Base-by-base conservation (phyloP, 2,329 filamentous ascomycete species). In the Cladophialophora exuberans region DNA sequence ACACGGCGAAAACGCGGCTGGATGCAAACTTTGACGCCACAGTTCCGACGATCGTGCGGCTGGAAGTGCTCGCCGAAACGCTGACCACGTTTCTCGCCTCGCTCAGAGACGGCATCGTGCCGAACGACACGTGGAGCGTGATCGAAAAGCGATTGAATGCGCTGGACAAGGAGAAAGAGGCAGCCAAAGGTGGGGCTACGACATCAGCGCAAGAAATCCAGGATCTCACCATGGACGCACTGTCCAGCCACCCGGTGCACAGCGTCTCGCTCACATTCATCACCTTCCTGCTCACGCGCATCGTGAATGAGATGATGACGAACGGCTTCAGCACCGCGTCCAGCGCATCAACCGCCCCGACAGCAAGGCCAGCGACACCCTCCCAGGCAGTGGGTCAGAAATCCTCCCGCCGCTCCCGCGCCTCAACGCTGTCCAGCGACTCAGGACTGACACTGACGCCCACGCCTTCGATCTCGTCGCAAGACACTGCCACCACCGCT, bases 231-330 rank as follows among this genome's bases (percentile, higher is more conserved):
- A 82, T 96, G 4, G 92, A 97, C 62, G 80, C 87, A 2, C 79
- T 97, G 2, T 82, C 87, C 0, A 76, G 81, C 1, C 80, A 83
- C 0, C 88, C 90, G 0, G 86, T 87, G 45, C 88, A 96, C 72
- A 94, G 90, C 67, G 92, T 96, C 52, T 88, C 88, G 0, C 96
- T 97, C 66, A 88, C 96, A 2, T 91, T 97, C 61, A 75, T 97
- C 13, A 90, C 87, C 0, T 85, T 89, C 6, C 92, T 91, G 72
- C 78, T 97, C 9, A 78, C 79, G 18, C 78, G 80, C 9, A 77
- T 87, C 31, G 73, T 79, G 23, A 75, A 76, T 28, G 83, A 87
- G 64, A 70, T 85, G 26, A 43, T 56, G 6, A 49, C 57, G 11
- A 52, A 25, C 33, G 48, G 53, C 42, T n/a, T 26, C 56, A 43